A percentile compares a stretch with the other conserved stretches of the same genome.
Conservation (phyloP, 2,329 filamentous ascomycete genomes). For the Beauveria rudraprayagi region DNA sequence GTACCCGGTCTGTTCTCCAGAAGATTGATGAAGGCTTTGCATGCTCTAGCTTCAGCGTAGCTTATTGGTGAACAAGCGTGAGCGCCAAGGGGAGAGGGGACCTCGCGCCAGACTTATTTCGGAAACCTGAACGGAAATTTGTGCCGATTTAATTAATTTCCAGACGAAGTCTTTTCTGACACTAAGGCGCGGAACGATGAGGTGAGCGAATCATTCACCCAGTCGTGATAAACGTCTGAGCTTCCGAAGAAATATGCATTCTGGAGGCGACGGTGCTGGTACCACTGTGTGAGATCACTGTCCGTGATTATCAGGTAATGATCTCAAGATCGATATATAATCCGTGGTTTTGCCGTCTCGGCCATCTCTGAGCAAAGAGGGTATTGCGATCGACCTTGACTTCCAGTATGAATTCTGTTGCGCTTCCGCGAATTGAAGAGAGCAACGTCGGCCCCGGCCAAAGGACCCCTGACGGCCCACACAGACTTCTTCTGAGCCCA, state of each 20-base stretch:
- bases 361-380: background rate
- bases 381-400: background rate
- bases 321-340: background rate
- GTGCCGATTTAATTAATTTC: background rate
- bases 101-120: background rate
- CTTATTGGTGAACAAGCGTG: background rate
- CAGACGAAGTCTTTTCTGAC: background rate
- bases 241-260: background rate
- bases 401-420: background rate
- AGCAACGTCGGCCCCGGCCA: background rate
- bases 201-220: background rate
- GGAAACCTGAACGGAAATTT: background rate
- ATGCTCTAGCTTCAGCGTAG: background rate
- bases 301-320: background rate
- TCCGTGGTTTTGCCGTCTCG: background rate
- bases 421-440: background rate
- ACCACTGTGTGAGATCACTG: background rate
- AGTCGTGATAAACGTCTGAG: background rate
- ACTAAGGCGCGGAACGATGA: background rate
- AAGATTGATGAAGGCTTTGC: background rate
- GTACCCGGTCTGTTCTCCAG: background rate
- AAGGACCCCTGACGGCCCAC: background rate
- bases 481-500: background rate
- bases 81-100: background rate
- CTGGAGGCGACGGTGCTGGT: background rate